phyloP scores from a whole-genome alignment of 768 basidiomycete genomes.

The Strobilomyces echinocephalus region DNA sequence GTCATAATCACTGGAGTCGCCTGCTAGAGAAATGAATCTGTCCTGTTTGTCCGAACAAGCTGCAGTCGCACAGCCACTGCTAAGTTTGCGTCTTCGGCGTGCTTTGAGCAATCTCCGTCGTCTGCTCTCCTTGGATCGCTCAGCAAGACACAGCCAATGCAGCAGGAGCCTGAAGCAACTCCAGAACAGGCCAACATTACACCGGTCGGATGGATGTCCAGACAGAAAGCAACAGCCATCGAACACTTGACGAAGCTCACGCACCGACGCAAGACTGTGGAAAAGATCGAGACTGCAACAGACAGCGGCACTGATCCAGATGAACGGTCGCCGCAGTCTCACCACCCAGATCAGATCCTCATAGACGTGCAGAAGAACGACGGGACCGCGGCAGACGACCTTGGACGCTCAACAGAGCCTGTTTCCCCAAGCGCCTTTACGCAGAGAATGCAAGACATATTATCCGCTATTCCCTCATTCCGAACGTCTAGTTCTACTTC shows the following conservation, averaged over 20 bases:
- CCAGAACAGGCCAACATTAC: slow-evolving; percentile 3
- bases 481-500: slow-evolving; percentile 14
- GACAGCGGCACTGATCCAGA: slow-evolving; percentile 5
- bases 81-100: background rate
- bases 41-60: no score
- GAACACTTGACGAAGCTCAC: slow-evolving; percentile 17
- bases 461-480: slow-evolving; percentile 39
- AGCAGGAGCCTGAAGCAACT: slow-evolving; percentile 4
- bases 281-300: background rate
- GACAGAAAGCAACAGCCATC: slow-evolving; percentile 14
- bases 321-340: slow-evolving; percentile 6
- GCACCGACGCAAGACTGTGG: slow-evolving; percentile 5
- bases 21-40: background rate
- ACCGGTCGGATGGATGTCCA: slow-evolving; percentile 11
- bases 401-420: slow-evolving; percentile 34
- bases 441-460: slow-evolving; percentile 47
- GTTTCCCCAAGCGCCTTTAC: slow-evolving; percentile 35
- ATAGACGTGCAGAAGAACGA: slow-evolving; percentile 6
- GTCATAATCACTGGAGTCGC: background rate
- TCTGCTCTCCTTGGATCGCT: slow-evolving; percentile 12
- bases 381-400: slow-evolving; percentile 2
- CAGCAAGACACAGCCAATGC: slow-evolving; percentile 19
- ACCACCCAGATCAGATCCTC: slow-evolving; percentile 5
- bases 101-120: background rate
- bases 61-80: slow-evolving; percentile 14